These are phyloP conservation scores for Diutina catenulata DNA, from an alignment of 1,139 yeast genomes.

Conservation along the genomic window DNA sequence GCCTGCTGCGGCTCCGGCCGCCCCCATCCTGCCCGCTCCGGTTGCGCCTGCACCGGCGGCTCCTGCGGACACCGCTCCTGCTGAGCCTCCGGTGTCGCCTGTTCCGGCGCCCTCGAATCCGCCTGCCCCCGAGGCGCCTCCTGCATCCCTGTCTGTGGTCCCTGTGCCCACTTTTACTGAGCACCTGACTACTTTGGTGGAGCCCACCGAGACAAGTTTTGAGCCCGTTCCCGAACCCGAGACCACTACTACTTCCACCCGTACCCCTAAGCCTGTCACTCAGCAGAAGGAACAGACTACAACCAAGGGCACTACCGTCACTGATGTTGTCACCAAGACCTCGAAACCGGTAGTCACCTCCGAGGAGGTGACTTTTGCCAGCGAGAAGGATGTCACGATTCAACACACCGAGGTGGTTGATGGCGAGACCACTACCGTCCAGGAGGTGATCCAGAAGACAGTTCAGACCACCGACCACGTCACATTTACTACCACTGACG, in stretches of 20 bases:
- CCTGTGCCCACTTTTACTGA: neutral
- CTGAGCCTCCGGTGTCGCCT: too few relatives aligned
- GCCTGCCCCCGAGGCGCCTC: neutral
- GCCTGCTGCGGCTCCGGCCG: neutral
- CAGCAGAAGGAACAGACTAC: neutral
- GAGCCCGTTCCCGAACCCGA: neutral
- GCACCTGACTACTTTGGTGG: neutral
- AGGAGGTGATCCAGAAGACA: neutral
- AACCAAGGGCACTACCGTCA: neutral
- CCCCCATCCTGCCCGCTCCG: too few relatives aligned
- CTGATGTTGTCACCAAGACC: slow-evolving; percentile 1
- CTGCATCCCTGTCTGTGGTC: neutral
- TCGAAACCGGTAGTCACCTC: neutral
- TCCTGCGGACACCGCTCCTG: neutral
- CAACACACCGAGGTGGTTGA: neutral
- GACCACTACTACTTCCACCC: neutral
- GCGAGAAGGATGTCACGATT: neutral
- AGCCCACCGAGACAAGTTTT: neutral
- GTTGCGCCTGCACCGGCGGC: too few relatives aligned
- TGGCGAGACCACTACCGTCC: neutral
- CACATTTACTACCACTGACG: slow-evolving; percentile 4
- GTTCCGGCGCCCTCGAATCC: too few relatives aligned
- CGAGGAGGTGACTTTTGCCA: neutral
- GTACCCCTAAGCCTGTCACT: neutral
- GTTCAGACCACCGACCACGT: neutral